Evolutionary conservation across 192 early-diverging fungal genomes (phyloP).

Genomic region (Coemansia sp.): DNA sequence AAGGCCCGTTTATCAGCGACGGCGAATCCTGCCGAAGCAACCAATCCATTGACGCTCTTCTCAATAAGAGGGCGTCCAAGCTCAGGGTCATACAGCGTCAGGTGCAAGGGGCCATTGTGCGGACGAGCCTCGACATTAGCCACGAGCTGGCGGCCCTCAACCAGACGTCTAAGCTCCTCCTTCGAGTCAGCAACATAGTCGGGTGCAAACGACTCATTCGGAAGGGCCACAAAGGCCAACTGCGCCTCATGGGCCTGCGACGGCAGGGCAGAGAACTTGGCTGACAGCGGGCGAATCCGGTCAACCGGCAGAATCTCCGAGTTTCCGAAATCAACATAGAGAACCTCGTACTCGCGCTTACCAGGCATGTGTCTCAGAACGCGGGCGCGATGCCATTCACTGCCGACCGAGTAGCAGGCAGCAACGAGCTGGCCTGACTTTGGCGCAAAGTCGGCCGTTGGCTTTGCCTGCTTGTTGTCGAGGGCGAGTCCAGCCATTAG

Average conservation of each 20-base stretch:
- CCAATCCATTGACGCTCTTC: conserved; percentile 65
- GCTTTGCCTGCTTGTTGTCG: conserved; percentile 54
- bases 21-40: conserved; percentile 66
- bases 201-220: conserved; percentile 45
- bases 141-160: conserved; percentile 63
- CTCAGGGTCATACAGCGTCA: conserved; percentile 67
- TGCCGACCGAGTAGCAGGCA: conserved; percentile 86
- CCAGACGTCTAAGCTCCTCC: conserved; percentile 67
- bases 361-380: conserved; percentile 64
- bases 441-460: conserved; percentile 55
- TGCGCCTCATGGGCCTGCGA: conserved; percentile 80
- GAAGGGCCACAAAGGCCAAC: conserved; percentile 77
- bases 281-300: conserved; percentile 73
- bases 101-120: conserved; percentile 54
- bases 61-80: conserved; percentile 59
- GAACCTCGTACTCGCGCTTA: conserved; percentile 60
- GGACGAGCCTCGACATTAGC: conserved; percentile 69
- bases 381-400: conserved; percentile 89
- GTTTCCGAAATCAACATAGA: conserved; percentile 97
- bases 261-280: conserved; percentile 65
- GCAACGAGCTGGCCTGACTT: conserved; percentile 68
- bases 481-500: conserved; percentile 80
- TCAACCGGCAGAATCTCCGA: conserved; percentile 71
- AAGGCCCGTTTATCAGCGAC: conserved; percentile 42
- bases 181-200: conserved; percentile 80